Conservation (phyloP, 1,139 yeast species). For the Hansenula lynferdii region DNA sequence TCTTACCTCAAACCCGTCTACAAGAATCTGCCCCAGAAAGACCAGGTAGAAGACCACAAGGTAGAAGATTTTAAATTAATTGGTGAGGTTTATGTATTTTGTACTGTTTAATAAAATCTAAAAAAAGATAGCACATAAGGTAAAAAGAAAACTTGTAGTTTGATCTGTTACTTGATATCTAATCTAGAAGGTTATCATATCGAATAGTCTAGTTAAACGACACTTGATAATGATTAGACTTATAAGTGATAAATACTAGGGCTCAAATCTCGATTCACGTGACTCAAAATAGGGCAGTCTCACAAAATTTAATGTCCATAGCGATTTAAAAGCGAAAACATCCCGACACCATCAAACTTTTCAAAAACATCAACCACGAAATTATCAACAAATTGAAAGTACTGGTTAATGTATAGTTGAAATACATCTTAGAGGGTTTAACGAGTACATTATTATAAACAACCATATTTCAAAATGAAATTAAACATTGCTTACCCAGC, state of each 20-base stretch:
- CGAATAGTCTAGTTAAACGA: too few species aligned
- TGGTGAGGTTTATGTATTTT: slow-evolving; percentile 16
- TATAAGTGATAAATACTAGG: neutral
- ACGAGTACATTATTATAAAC: neutral
- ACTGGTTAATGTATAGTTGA: too few species aligned
- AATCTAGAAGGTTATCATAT: neutral
- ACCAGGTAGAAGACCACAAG: slow-evolving; percentile 38
- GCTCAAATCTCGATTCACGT: neutral
- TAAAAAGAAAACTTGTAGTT: neutral
- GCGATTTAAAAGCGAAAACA: neutral
- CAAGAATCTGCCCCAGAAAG: slow-evolving; percentile 89
- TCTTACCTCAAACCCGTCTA: slow-evolving; percentile 98
- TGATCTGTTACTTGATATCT: neutral
- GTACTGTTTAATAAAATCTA: slow-evolving; percentile 6
- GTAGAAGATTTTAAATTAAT: neutral
- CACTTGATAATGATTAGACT: neutral
- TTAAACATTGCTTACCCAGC: slow-evolving; percentile 99
- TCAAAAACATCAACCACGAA: too few species aligned
- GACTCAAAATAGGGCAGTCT: neutral
- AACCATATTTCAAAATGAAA: slow-evolving; percentile 34
- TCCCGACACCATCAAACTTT: neutral
- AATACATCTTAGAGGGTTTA: neutral
- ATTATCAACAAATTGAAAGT: too few species aligned
- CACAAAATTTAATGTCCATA: neutral
- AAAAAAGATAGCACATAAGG: neutral